Evolutionary conservation across 352 stramenopile species (phyloP).

Genomic region (Saprolegnia parasitica): DNA sequence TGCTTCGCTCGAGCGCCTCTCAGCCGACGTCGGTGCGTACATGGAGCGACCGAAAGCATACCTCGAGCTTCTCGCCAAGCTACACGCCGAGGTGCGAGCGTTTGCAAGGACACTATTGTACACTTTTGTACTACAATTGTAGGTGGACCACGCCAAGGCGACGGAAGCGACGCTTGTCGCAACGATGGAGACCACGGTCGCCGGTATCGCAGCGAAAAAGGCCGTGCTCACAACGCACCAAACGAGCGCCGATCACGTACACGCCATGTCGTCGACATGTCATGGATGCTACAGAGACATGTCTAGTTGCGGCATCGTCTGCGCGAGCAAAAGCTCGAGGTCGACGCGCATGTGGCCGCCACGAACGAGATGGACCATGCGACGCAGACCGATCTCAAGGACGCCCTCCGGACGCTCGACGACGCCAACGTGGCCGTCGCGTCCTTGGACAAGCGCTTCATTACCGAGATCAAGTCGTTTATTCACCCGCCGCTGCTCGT

Average conservation of each 20-base stretch:
- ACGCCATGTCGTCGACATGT: not conserved
- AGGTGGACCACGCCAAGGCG: not conserved
- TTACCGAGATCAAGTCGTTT: slow-evolving; percentile 83
- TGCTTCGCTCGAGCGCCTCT: not conserved
- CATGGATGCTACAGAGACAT: not conserved
- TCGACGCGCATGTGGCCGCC: slow-evolving; percentile 56
- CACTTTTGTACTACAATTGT: not conserved
- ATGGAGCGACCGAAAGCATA: not conserved
- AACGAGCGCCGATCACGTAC: not conserved
- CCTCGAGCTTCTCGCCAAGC: not conserved
- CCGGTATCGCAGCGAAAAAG: not conserved
- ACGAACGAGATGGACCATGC: slow-evolving; percentile 60
- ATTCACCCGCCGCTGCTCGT: slow-evolving; percentile 62
- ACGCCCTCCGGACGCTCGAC: slow-evolving; percentile 56
- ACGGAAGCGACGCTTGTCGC: not conserved
- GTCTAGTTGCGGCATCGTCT: slow-evolving; percentile 46
- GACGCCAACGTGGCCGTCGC: slow-evolving; percentile 59
- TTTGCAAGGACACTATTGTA: not conserved
- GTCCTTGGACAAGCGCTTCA: slow-evolving; percentile 64
- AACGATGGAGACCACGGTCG: slow-evolving; percentile 29
- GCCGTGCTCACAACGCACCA: not conserved
- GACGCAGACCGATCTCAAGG: slow-evolving; percentile 51
- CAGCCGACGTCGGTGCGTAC: not conserved
- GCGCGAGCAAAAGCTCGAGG: slow-evolving; percentile 49
- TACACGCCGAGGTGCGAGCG: not conserved